Base-by-base conservation (phyloP, 176 grass and related monocot species). In the Raddia distichophylla region DNA sequence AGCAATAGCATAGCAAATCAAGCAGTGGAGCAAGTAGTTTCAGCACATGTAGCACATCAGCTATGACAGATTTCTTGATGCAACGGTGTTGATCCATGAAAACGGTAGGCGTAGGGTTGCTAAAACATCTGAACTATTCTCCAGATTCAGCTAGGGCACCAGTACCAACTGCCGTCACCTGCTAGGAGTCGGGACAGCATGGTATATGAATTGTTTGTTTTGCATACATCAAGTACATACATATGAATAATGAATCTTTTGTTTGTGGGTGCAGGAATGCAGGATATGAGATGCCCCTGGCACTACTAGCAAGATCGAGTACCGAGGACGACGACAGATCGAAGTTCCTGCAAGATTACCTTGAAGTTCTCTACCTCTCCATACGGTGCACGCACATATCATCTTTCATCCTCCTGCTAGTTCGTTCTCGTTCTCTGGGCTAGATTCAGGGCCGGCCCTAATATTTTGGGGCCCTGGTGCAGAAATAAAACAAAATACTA, bases 11-110 rank as follows among this genome's bases (percentile, higher is more conserved):
- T n/a, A n/a, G n/a, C n/a, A n/a, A n/a, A 60, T 9, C 19, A 59
- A 60, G 15, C 42, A 59, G 40, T 1, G 14, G 57, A 45, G 34
- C 45, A 54, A 10, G 18, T 27, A 1, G n/a, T n/a, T 74, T 11
- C 49, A 54, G 37, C 50, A 56, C 50, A 52, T 37, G 45, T 35
- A 5, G 20, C 43, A 9, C 43, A 34, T 35, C 45, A 50, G 15
- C 62, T 49, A 15, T 7, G 6, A 57, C 10, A 60, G 18, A 5
- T 59, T 37, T 10, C 18, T 77, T 53, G 10, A 62, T 67, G 52
- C 5, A 45, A 50, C 84, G 1, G 50, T 93, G 18, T 13, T 89
- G 51, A 91, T 97, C 73, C 88, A 97, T 57, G 89, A 97, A 86
- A 97, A 93, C 15, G 94, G 91, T 93, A 85, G 3, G 11, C 10